Evolutionary conservation across 2,329 filamentous ascomycete genomes (phyloP).

Genomic region (Verticillium klebahnii): DNA sequence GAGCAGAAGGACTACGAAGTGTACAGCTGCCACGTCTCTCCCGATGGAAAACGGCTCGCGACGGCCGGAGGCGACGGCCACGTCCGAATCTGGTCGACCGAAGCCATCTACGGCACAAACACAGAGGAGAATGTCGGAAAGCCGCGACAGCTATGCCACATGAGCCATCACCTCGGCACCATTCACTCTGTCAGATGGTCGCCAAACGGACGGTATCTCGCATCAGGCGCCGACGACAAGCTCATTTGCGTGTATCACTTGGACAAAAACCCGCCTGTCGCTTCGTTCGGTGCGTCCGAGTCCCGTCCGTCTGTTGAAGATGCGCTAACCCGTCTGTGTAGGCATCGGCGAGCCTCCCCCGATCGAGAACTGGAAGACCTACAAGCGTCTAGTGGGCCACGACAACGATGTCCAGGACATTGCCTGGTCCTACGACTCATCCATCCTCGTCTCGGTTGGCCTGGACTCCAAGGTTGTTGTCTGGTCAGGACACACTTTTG

Average conservation of each 20-base stretch:
- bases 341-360: constrained; percentile 85
- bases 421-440: constrained; percentile 94
- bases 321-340: constrained; percentile 20
- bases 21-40: constrained; percentile 95
- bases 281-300: constrained; percentile 66
- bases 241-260: constrained; percentile 96
- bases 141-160: constrained; percentile 91
- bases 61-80: constrained; percentile 97
- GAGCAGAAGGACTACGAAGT: constrained; percentile 99
- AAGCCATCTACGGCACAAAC: constrained; percentile 72
- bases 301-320: constrained; percentile 7
- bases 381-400: constrained; percentile 88
- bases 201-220: constrained; percentile 88
- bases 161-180: constrained; percentile 97
- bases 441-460: constrained; percentile 91
- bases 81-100: constrained; percentile 96
- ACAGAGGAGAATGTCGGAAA: constrained; percentile 30
- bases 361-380: constrained; percentile 97
- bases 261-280: constrained; percentile 73
- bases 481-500: constrained; percentile 97
- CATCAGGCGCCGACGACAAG: constrained; percentile 96
- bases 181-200: constrained; percentile 98
- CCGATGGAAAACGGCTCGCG: constrained; percentile 85
- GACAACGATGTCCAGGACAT: constrained; percentile 98
- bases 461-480: constrained; percentile 97